Percentiles rank a stretch among this genome's conserved stretches.
These are phyloP conservation scores for Lentinula novae-zelandiae DNA, from an alignment of 1,284 basidiomycete species.

Conservation along the genomic window DNA sequence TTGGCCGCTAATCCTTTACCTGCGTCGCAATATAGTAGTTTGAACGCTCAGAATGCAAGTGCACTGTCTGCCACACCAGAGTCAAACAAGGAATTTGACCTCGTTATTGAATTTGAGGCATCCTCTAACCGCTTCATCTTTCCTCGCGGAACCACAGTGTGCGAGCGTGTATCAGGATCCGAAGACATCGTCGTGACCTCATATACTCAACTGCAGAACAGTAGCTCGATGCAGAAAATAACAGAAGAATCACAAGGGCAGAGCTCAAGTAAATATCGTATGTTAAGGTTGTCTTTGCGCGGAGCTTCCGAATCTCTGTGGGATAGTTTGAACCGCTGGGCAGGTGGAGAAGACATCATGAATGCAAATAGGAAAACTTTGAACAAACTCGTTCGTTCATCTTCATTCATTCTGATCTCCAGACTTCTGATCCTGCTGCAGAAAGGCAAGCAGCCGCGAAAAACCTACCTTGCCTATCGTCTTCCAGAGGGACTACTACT, in stretches of 20 bases:
- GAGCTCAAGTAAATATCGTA: constrained; percentile 9
- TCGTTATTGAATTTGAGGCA: constrained; percentile 65
- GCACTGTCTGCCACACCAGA: constrained; percentile 17
- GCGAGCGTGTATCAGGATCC: constrained; percentile 29
- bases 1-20: constrained; percentile 21
- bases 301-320: constrained; percentile 42
- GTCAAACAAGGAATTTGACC: constrained; percentile 52
- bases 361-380: constrained; percentile 38
- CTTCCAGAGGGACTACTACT: constrained; percentile 53
- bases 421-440: constrained; percentile 7
- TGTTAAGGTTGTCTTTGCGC: constrained; percentile 46
- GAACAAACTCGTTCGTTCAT: constrained; percentile 33
- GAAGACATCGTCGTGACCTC: constrained; percentile 34
- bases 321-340: constrained; percentile 56
- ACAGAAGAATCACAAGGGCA: background rate
- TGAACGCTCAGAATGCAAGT: background rate
- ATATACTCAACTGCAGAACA: constrained; percentile 26
- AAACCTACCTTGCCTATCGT: constrained; percentile 54
- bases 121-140: constrained; percentile 59
- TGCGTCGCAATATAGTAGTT: constrained; percentile 1
- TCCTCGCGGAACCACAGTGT: constrained; percentile 53
- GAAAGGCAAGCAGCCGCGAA: constrained; percentile 33
- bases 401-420: background rate
- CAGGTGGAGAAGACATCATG: constrained; percentile 46
- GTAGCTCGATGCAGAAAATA: background rate